Base-by-base conservation (phyloP, 345 rosid genomes). In the Microcos paniculata region DNA sequence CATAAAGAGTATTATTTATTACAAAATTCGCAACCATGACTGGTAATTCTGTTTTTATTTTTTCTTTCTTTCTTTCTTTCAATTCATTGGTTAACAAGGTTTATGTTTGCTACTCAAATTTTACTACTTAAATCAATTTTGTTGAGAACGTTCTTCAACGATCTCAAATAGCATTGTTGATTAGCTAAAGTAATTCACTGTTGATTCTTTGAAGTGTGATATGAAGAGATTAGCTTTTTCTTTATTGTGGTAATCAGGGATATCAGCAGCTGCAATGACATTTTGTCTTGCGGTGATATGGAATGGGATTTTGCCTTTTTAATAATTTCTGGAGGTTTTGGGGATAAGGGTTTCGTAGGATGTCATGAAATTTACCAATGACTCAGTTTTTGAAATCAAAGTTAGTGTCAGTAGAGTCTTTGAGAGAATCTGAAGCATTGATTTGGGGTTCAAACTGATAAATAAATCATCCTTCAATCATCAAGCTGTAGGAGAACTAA, bases 21-120 rank as follows among this genome's bases (percentile, higher is more conserved):
- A 33, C 23, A 15, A 19, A 52, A 53, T 52, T 71, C 35, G 33
- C 58, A 71, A 21, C 38, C 62, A 71, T 71, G 74, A 71, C 62
- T 51, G 74, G 74, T 71, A 71, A 18, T 13, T 57, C 3, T n/a
- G n/a, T n/a, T n/a, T n/a, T n/a, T n/a, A n/a, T n/a, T n/a, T n/a
- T n/a, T n/a, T 4, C 26, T 21, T 33, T 35, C 40, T 58, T 42
- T 64, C 6, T 21, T 13, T 1, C 23, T 21, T 65, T 65, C 23
- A 65, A 23, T 24, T 66, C 53, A 66, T 26, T 45, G 3, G 43
- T 66, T 1, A 23, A 13, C 40, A 65, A 26, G 26, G n/a, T 24
- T 24, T 1, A 24, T 24, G 0, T 65, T 42, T 42, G 38, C 16
- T 49, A 38, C 52, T 52, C 59, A 31, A 70, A 51, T 28, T 70